A percentile compares a stretch with the other conserved stretches of the same genome.
Conservation (phyloP, 768 basidiomycete species). For the Leccinum sublutescens region DNA sequence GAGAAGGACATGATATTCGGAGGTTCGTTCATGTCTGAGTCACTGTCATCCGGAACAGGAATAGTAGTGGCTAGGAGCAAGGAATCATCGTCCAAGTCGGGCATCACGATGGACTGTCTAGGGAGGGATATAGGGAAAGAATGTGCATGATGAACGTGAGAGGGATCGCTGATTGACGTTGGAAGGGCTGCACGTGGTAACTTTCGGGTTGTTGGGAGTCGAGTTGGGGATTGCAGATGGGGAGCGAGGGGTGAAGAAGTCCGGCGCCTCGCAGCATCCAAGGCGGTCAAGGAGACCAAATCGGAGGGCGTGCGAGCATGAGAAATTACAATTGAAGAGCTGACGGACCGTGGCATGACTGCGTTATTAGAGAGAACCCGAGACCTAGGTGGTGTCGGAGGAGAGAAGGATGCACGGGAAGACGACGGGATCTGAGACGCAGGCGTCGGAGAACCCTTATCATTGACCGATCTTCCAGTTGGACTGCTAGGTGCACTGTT, state of each 20-base stretch:
- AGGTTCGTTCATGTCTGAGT: slow-evolving; percentile 60
- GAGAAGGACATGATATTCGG: slow-evolving; percentile 72
- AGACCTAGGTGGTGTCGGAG: slow-evolving; percentile 42
- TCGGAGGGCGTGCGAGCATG: slow-evolving; percentile 50
- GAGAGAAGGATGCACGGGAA: slow-evolving; percentile 45
- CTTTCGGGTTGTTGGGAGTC: slow-evolving; percentile 38
- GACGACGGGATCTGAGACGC: slow-evolving; percentile 48
- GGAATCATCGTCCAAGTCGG: slow-evolving; percentile 48
- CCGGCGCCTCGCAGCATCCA: slow-evolving; percentile 38
- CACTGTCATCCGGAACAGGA: slow-evolving; percentile 74
- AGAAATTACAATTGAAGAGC: slow-evolving; percentile 30
- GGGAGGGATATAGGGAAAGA: slow-evolving; percentile 30
- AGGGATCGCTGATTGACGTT: slow-evolving; percentile 30
- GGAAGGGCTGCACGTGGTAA: slow-evolving; percentile 39
- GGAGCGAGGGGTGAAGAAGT: slow-evolving; percentile 50
- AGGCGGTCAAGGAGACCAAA: slow-evolving; percentile 17
- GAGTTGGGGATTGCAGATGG: slow-evolving; percentile 30
- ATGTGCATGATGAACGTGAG: slow-evolving; percentile 17
- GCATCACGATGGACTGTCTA: slow-evolving; percentile 45
- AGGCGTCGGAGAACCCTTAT: slow-evolving; percentile 38
- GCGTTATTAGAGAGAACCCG: slow-evolving; percentile 41
- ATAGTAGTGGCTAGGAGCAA: slow-evolving; percentile 68
- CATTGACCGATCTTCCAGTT: slow-evolving; percentile 40
- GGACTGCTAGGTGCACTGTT: slow-evolving; percentile 42
- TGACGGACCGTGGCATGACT: slow-evolving; percentile 44